Percentiles rank a stretch among this genome's conserved stretches.
Evolutionary conservation across 345 rosid species (phyloP).

Genomic region (Arabidopsis arenosa): DNA sequence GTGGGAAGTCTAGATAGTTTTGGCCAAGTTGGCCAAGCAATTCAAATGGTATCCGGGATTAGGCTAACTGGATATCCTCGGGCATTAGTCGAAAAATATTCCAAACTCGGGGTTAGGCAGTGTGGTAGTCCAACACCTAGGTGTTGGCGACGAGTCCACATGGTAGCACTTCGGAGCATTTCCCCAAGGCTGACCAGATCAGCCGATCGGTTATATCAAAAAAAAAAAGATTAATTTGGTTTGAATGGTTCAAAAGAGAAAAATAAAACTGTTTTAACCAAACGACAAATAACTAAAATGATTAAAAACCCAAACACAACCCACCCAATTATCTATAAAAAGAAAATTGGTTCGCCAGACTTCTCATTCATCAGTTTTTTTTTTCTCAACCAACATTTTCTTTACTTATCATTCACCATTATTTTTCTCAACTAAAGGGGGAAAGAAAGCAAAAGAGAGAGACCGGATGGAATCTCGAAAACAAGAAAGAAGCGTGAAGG

Average conservation of each 20-base stretch:
- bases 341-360: not conserved
- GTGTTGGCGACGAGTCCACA: too few species aligned
- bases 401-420: constrained; percentile 3
- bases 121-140: too few species aligned
- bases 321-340: constrained; percentile 26
- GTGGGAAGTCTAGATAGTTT: too few species aligned
- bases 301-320: not conserved
- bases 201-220: too few species aligned
- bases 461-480: constrained; percentile 29
- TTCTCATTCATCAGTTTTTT: not conserved
- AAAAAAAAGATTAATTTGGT: not conserved
- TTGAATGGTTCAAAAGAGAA: constrained; percentile 30
- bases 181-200: too few species aligned
- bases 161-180: too few species aligned
- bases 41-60: too few species aligned
- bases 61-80: too few species aligned
- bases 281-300: not conserved
- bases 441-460: not conserved
- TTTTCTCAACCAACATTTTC: too few species aligned
- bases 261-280: not conserved
- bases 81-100: too few species aligned
- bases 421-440: not conserved
- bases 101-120: too few species aligned
- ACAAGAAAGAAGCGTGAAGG: constrained; percentile 30
- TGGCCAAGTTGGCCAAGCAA: too few species aligned